Evolutionary conservation across 805 yeast genomes (phyloP), one percentile per base, ranked within the genome.

Genomic region (Cyberlindnera saturnus): DNA sequence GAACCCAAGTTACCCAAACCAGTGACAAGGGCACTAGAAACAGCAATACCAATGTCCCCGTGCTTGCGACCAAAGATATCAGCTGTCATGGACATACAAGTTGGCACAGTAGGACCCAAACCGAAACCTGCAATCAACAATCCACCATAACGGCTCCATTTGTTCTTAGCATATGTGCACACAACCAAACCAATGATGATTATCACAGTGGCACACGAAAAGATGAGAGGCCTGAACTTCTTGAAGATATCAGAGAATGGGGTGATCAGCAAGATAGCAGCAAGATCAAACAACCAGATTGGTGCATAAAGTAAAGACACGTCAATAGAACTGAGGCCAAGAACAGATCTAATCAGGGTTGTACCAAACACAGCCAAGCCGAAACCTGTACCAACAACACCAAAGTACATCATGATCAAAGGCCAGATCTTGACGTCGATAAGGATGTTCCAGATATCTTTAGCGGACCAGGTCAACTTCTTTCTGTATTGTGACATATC

Each of bases 351-450:
- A 53, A 87, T 82, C 51, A 87, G 76, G 8, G 91, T 80, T 4
- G 95, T 81, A 5, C 90, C 96, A 63, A 83, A 87, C 17, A 82
- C 91, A 29, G 89, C 89, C 39, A 87, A 67, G 29, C 95, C 96
- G 56, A 74, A 81, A 1, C 96, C 96, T n/a, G 87, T 79, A 38
- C 96, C 96, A 20, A 87, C 96, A 17, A 85, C 95, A 16, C 96
- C 96, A 60, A 87, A 88, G 64, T 87, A 87, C 96, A 87, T 87
- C 65, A 87, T 69, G 36, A 86, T 69, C 46, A 88, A 63, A 1
- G 95, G 93, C 90, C 90, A 86, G 34, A 82, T 69, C 50, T 93
- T 71, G 36, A 73, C 56, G 58, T 88, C 96, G 29, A 69, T 53
- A 18, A 85, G 50, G 34, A 87, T 74, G 8, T 59, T 61, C 34